Evolutionary conservation across 73 alveolate species (phyloP).

Genomic region (Uronychia binucleata): DNA sequence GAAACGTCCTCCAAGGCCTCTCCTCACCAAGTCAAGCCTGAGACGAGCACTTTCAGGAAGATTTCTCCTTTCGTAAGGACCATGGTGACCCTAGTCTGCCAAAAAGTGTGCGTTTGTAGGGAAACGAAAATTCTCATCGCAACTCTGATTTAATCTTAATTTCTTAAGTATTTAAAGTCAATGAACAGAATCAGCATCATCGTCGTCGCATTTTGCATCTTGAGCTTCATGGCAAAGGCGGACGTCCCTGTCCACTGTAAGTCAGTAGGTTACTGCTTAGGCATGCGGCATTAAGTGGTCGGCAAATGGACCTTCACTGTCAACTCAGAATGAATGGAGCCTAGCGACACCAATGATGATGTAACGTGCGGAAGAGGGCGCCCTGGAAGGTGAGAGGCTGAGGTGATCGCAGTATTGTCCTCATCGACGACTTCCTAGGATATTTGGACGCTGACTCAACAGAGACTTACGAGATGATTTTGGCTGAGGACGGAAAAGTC

Average conservation of each 20-base stretch:
- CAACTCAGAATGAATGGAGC: too few species aligned
- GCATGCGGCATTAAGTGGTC: not conserved
- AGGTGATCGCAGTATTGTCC: not conserved
- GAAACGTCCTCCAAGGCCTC: too few species aligned
- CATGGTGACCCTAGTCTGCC: too few species aligned
- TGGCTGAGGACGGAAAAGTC: not conserved
- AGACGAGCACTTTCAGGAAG: too few species aligned
- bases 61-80: too few species aligned
- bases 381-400: not conserved
- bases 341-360: not conserved
- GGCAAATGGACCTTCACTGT: not conserved
- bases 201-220: too few species aligned
- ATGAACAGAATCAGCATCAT: too few species aligned
- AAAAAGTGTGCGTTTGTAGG: too few species aligned
- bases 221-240: not conserved
- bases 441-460: not conserved
- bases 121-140: too few species aligned
- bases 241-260: not conserved
- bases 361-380: not conserved
- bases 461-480: not conserved
- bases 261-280: not conserved
- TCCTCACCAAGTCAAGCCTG: too few species aligned
- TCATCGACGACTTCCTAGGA: not conserved
- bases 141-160: too few species aligned
- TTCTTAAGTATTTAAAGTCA: too few species aligned